Evolutionary conservation across 768 basidiomycete genomes (phyloP), one percentile per base, ranked within the genome.

Genomic region (Suillus alpinus): DNA sequence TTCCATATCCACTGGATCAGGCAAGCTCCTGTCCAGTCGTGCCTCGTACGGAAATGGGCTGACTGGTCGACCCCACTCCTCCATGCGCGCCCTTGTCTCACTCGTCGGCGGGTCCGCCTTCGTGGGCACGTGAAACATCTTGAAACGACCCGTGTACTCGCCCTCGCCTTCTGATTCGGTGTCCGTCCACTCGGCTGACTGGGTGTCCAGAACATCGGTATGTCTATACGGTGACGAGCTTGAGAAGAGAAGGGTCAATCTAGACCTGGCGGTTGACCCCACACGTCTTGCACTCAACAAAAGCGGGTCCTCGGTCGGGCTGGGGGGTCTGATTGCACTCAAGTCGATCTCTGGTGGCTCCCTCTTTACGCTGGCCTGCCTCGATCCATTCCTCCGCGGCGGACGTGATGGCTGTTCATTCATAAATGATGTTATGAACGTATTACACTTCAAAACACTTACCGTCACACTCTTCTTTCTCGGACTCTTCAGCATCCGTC

Each of bases 291-390:
- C 84, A 49, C 79, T 80, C 32, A 92, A 77, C 2, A 92, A 75
- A 0, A 92, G 71, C 0, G 91, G 91, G 66, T 92, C 91, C 40
- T 92, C 91, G 0, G 83, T 83, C 3, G 91, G 91, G 57, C 88
- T 89, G 0, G 88, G 78, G 0, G 91, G 91, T 8, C 87, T 85
- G 66, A 85, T 79, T 4, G 86, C 86, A 52, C 70, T 78, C 32
- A 88, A 72, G 66, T 89, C 83, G 63, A 90, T 76, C 18, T 83
- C 82, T 0, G 89, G 89, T 4, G 83, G 80, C 66, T 92, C 89
- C 59, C 76, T 83, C 79, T 92, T 92, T 60, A 85, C 67, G 13
- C 65, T 39, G 29, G 50, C 14, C 34, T 59, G 58, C 18, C 53
- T 55, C 16, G 23, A 23, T 29, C 37, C 53, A 39, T 39, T 39